Evolutionary conservation across 1,284 basidiomycete genomes (phyloP), one percentile per base, ranked within the genome.

Genomic region (Sanghuangporus baumii): DNA sequence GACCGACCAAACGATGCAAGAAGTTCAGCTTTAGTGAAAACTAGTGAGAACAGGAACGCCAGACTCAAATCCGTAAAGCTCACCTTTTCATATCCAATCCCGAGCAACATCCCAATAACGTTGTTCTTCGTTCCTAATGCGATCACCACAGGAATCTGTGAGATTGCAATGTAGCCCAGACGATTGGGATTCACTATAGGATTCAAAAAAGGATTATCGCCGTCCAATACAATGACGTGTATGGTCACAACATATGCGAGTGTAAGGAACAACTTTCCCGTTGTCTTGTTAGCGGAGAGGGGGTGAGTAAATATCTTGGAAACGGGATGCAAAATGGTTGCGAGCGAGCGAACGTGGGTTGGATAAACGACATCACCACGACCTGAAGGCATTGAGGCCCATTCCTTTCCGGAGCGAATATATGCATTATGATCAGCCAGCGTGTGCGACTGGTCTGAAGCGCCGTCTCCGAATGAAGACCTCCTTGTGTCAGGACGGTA

Each of bases 111-210:
- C 12, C 60, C 60, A 34, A 59, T 36, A 18, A 88, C 66, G 66
- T 87, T 92, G 70, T 89, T 89, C 79, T 94, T 94, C 26, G 85
- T 81, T 0, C 84, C 86, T 23, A 93, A 79, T 1, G 83, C 78
- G 66, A 90, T 79, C 37, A 90, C 79, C 57, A 91, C 78, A 0
- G 91, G 91, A 11, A 93, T 71, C 69, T 92, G 89, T 1, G 88
- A 83, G 31, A 81, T 72, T 0, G 83, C 81, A 36, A 94, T 76
- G 75, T 81, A 90, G 1, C 88, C 91, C 47, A 78, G 70, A 1
- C 84, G 80, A 5, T 73, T 62, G 8, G 81, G 74, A 63, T 83
- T 75, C 8, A 75, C 74, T 70, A 90, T 62, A 9, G 81, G 74
- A 63, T 83, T 75, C 8, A 75, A 74, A 70, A 90, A 82, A 7